Evolutionary conservation across 768 basidiomycete species (phyloP), one percentile per base, ranked within the genome.

Genomic region (Suillus fuscotomentosus): DNA sequence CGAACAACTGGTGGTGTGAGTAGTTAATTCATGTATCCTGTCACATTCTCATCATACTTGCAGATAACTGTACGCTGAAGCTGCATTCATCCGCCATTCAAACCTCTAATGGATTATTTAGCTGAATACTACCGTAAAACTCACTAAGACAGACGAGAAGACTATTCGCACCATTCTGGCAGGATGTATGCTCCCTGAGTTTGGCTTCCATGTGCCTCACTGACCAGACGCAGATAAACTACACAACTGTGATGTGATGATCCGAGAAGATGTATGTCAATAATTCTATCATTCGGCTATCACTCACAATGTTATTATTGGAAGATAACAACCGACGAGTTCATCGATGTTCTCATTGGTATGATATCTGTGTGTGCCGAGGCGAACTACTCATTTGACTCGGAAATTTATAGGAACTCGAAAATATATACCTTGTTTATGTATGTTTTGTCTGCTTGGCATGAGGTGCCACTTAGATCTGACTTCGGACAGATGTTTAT

Each of bases 281-380:
- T 42, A 41, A 42, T 50, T 41, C 61, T 42, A 14, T 39, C 60
- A 20, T 51, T 62, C 66, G 57, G 48, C 63, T 22, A 65, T 43
- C 7, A 45, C 53, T 63, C 1, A 65, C 61, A 59, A 60, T 57
- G 38, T 64, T 56, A 1, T 64, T 55, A 1, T 39, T 64, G 59
- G 22, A 67, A 97, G 95, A 95, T 97, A 64, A 92, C 93, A 9
- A 91, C 90, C 5, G 97, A 98, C 73, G 94, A 99, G 74, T 97
- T 99, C 72, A 97, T 99, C 67, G 97, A 99, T 73, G 94, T 98
- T n/a, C 83, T 99, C 27, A 92, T 99, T 60, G 97, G 95, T 88
- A 70, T 42, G 72, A 62, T 14, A 60, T 22, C 20, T 59, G 10
- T 24, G 15, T 31, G 17, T 59, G 8, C 27, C 2, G 24, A 10